Evolutionary conservation across 805 yeast genomes (phyloP).

Genomic region (Dipodascopsis tothii): DNA sequence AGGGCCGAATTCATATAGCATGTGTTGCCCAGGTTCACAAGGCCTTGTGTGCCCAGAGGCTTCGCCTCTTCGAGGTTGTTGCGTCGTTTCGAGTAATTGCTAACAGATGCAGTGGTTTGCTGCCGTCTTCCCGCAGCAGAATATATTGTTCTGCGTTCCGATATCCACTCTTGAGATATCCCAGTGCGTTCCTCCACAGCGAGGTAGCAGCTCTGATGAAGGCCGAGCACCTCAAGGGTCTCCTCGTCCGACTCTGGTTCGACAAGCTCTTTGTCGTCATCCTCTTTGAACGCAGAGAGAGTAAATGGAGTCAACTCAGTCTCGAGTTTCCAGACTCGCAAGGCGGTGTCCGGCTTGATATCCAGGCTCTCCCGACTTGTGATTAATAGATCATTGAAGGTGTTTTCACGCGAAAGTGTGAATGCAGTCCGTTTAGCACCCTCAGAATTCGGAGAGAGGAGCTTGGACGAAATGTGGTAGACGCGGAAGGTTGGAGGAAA

Average conservation of each 20-base stretch:
- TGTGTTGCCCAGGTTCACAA: slow-evolving; percentile 75
- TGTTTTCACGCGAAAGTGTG: slow-evolving; percentile 12
- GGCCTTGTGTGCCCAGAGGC: slow-evolving; percentile 49
- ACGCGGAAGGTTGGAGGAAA: slow-evolving; percentile 9
- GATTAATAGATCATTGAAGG: slow-evolving; percentile 4
- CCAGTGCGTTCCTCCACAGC: slow-evolving; percentile 11
- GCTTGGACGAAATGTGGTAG: slow-evolving; percentile 3
- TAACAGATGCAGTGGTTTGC: neutral
- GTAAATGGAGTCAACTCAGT: slow-evolving; percentile 1
- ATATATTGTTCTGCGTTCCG: slow-evolving; percentile 5
- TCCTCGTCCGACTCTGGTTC: slow-evolving; percentile 1
- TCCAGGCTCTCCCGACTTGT: slow-evolving; percentile 12
- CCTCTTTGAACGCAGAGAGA: slow-evolving; percentile 2
- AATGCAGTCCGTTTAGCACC: slow-evolving; percentile 1
- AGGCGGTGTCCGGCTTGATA: slow-evolving; percentile 1
- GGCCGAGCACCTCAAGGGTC: slow-evolving; percentile 7
- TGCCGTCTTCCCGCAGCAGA: neutral
- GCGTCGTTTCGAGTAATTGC: neutral
- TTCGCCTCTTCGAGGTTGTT: slow-evolving; percentile 4
- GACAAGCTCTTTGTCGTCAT: slow-evolving; percentile 7
- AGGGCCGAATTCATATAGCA: slow-evolving; percentile 94
- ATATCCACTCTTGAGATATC: slow-evolving; percentile 10
- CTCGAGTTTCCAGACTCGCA: slow-evolving; percentile 14
- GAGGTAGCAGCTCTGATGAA: slow-evolving; percentile 5
- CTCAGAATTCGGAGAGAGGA: neutral